Evolutionary conservation across 805 yeast genomes (phyloP).

Genomic region (Kockiozyma suomiensis): DNA sequence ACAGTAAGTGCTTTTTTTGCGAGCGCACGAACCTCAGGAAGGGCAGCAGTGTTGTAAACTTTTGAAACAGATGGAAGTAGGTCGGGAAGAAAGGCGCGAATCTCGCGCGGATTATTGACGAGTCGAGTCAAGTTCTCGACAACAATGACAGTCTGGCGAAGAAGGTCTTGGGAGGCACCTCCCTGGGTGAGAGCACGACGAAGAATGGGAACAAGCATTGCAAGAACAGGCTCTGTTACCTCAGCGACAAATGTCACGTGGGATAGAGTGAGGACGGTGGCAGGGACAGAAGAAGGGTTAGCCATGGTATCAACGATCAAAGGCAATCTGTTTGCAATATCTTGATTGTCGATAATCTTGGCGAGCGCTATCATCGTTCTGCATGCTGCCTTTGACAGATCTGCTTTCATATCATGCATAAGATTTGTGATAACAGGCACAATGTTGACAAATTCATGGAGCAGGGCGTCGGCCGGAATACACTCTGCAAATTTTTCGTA

Average conservation of each 20-base stretch:
- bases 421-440: constrained; percentile 86
- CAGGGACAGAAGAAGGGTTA: constrained; percentile 85
- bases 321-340: constrained; percentile 82
- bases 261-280: constrained; percentile 83
- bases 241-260: constrained; percentile 97
- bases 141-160: constrained; percentile 94
- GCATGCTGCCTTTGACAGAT: constrained; percentile 82
- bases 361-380: constrained; percentile 71
- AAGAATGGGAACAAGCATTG: constrained; percentile 87
- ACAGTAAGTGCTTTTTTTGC: constrained; percentile 86
- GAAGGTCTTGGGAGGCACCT: constrained; percentile 86
- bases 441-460: constrained; percentile 72
- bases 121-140: constrained; percentile 93
- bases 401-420: constrained; percentile 96
- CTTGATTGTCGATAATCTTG: constrained; percentile 86
- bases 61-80: constrained; percentile 89
- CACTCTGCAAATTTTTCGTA: constrained; percentile 76
- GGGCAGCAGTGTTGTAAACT: constrained; percentile 85
- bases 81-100: constrained; percentile 81
- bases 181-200: constrained; percentile 79
- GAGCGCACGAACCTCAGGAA: constrained; percentile 94
- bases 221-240: constrained; percentile 93
- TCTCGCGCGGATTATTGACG: constrained; percentile 91
- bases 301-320: constrained; percentile 85
- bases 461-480: constrained; percentile 82